These are phyloP conservation scores for Daldinia bambusicola DNA, from an alignment of 495 filamentous ascomycete genomes.

Conservation along the genomic window DNA sequence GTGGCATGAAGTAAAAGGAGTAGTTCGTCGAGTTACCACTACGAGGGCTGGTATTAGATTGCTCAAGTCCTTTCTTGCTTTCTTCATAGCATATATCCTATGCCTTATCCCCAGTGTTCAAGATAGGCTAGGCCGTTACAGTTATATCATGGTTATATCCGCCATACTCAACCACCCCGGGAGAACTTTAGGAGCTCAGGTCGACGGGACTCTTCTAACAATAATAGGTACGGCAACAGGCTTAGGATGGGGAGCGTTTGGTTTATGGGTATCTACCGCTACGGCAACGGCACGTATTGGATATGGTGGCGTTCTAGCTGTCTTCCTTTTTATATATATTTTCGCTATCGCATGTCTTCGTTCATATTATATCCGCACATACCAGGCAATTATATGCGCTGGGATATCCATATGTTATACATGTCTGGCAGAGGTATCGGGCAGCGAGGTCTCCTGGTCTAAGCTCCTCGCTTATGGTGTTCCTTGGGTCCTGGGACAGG, in stretches of 20 bases:
- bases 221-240: slow-evolving; percentile 64
- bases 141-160: slow-evolving; percentile 64
- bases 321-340: slow-evolving; percentile 64
- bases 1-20: slow-evolving; percentile 50
- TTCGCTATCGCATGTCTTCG: slow-evolving; percentile 61
- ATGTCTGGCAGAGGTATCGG: slow-evolving; percentile 59
- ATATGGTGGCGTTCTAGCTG: slow-evolving; percentile 63
- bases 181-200: slow-evolving; percentile 63
- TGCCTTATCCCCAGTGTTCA: slow-evolving; percentile 61
- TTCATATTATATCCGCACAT: slow-evolving; percentile 64
- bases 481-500: slow-evolving; percentile 67
- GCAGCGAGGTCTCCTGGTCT: slow-evolving; percentile 52
- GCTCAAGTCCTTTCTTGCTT: slow-evolving; percentile 62
- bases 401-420: slow-evolving; percentile 65
- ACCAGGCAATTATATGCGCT: slow-evolving; percentile 64
- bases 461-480: slow-evolving; percentile 64
- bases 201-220: slow-evolving; percentile 65
- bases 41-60: slow-evolving; percentile 62
- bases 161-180: slow-evolving; percentile 64
- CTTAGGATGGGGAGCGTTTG: slow-evolving; percentile 65
- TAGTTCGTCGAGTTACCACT: slow-evolving; percentile 50
- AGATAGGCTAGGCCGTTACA: slow-evolving; percentile 61
- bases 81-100: slow-evolving; percentile 63
- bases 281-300: slow-evolving; percentile 55
- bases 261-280: slow-evolving; percentile 62